These are phyloP conservation scores for Fusarium globosum DNA, from an alignment of 2,329 filamentous ascomycete genomes.

Conservation along the genomic window DNA sequence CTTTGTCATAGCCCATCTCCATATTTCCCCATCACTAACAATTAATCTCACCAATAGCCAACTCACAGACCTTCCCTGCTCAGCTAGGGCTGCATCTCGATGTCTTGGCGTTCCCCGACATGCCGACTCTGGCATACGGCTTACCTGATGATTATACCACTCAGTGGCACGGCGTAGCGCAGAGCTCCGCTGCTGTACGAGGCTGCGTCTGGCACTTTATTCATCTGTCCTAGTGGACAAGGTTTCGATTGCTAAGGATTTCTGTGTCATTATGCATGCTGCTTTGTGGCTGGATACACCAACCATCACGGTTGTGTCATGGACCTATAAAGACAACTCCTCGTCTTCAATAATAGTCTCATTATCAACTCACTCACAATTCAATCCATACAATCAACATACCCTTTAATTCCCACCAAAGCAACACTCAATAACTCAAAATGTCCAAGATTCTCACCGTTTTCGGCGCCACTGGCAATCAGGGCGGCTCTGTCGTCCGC, in stretches of 20 bases:
- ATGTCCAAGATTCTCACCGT: constrained; percentile 56
- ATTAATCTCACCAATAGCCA: not conserved
- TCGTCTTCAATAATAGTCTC: not conserved
- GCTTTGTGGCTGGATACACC: constrained; percentile 6
- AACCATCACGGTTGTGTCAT: constrained; percentile 12
- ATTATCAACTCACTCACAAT: not conserved
- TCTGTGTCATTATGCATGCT: not conserved
- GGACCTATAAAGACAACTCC: constrained; percentile 15
- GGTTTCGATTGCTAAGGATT: constrained; percentile 30
- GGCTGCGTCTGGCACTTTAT: not conserved
- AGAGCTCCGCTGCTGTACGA: not conserved
- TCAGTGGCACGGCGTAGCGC: not conserved
- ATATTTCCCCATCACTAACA: not conserved
- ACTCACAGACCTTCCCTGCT: not conserved
- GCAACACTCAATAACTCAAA: not conserved
- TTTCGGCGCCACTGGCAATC: constrained; percentile 62
- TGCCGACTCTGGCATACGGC: constrained; percentile 11
- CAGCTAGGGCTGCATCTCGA: constrained; percentile 13
- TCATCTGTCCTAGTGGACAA: not conserved
- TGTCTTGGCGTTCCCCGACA: constrained; percentile 43
- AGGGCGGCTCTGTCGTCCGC: constrained; percentile 60
- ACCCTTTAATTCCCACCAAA: not conserved
- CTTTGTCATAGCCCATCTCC: constrained; percentile 22
- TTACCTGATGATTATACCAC: not conserved
- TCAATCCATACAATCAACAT: rapidly evolving